Evolutionary conservation across 169 alveolate genomes (phyloP).

Genomic region (Plasmodium sp.): DNA sequence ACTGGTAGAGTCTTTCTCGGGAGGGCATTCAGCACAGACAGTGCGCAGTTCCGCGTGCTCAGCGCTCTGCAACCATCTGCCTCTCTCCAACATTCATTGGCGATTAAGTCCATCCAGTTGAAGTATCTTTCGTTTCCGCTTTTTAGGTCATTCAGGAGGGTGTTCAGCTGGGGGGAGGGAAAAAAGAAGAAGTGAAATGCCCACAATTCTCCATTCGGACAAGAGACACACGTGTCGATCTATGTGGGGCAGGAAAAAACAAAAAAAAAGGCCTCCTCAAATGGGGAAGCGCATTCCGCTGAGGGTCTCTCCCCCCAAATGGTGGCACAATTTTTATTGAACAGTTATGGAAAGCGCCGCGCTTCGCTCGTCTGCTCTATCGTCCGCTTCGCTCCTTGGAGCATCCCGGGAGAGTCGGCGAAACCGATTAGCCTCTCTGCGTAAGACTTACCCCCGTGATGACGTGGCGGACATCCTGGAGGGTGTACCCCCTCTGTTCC

Average conservation of each 20-base stretch:
- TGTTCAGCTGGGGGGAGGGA: background rate
- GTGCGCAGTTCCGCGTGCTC: background rate
- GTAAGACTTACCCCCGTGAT: conserved; percentile 21
- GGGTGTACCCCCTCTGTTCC: background rate
- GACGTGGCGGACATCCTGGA: conserved; percentile 18
- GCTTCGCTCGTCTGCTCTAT: no score
- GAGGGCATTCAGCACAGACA: conserved; percentile 7
- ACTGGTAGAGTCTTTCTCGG: conserved; percentile 9
- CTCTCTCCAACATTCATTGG: conserved; percentile 27
- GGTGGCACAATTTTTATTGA: no score
- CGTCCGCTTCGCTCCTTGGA: no score
- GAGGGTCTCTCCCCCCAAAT: no score
- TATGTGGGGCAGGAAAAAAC: background rate
- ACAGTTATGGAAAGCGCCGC: no score
- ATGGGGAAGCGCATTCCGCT: no score
- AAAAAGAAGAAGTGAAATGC: background rate
- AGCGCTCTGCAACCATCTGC: background rate
- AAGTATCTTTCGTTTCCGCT: background rate
- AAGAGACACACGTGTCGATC: background rate
- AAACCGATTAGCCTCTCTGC: background rate
- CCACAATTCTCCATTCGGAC: background rate
- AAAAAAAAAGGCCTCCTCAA: background rate
- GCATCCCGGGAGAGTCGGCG: background rate
- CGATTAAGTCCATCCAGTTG: conserved; percentile 46
- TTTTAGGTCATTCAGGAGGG: conserved; percentile 4